Base-by-base conservation (phyloP, 2,329 filamentous ascomycete species). In the Trichoderma harzianum region DNA sequence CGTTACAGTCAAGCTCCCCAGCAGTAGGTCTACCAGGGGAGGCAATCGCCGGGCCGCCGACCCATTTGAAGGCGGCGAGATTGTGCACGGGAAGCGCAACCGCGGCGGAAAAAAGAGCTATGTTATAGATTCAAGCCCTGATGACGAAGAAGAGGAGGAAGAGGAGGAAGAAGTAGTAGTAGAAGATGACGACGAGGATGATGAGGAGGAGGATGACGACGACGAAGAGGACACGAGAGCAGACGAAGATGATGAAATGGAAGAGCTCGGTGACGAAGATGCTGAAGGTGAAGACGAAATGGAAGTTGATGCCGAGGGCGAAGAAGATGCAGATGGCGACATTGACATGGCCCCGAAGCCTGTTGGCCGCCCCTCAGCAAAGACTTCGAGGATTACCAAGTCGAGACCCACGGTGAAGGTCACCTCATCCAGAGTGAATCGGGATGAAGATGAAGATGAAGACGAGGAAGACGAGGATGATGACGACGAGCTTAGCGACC, bases 31-130 rank as follows among this genome's bases (percentile, higher is more conserved):
- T 61, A 86, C 84, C 7, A 83, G 83, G 55, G 82, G 78, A 60
- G 81, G 80, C 62, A 75, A 79, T 57, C 80, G 81, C 60, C 78
- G 78, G 63, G 78, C 80, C 47, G 78, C 80, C 47, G 82, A 83
- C 26, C 77, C 78, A 58, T 85, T 85, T 67, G 80, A 80, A 28
- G 83, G 82, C 28, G 83, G 84, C 34, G 84, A 86, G 75, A 85
- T 87, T 63, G 78, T 86, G 21, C 80, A 83, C 30, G 84, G 85
- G 47, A 87, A 86, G 75, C 83, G 87, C 63, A 88, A 86, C 72
- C 84, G 87, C 10, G 86, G 85, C 7, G 84, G 83, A 21, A 88
- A 88, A 80, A 89, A 89, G 80, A 89, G 84, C 75, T 90, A 90
- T 69, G 86, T 89, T 43, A 86, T 90, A 28, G 87, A 89, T 73